A percentile compares a stretch with the other conserved stretches of the same genome.
phyloP scores from a whole-genome alignment of 192 early-diverging fungal species.

The Podila horticola region DNA sequence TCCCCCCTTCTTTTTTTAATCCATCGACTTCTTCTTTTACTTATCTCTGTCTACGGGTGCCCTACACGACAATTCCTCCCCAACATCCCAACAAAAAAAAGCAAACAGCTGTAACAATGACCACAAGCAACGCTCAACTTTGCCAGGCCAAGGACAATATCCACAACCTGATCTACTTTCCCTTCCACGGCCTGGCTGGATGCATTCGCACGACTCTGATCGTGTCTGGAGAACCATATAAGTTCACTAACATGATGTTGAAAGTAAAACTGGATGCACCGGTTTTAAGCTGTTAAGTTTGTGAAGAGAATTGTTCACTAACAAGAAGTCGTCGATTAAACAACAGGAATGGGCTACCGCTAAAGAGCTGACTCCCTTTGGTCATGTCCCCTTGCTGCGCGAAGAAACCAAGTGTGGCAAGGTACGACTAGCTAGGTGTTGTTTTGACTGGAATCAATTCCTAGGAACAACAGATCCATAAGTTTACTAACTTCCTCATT shows the following conservation, averaged over 20 bases:
- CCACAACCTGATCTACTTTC: slow-evolving; percentile 36
- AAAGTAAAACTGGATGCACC: background rate
- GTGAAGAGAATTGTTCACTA: background rate
- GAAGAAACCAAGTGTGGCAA: slow-evolving; percentile 31
- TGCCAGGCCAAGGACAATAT: slow-evolving; percentile 19
- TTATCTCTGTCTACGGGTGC: too few relatives aligned
- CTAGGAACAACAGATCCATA: background rate
- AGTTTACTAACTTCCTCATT: background rate
- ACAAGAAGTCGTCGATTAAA: background rate
- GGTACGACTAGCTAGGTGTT: background rate
- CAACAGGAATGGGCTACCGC: slow-evolving; percentile 51
- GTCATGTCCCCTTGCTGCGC: slow-evolving; percentile 61
- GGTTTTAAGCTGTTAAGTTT: background rate
- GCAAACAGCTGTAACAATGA: background rate
- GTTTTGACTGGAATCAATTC: too few relatives aligned
- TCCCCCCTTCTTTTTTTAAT: too few relatives aligned
- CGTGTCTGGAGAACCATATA: slow-evolving; percentile 18
- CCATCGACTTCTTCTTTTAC: too few relatives aligned
- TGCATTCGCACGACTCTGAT: slow-evolving; percentile 20
- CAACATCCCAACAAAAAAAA: background rate
- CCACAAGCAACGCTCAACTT: slow-evolving; percentile 1
- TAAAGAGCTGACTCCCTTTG: slow-evolving; percentile 57
- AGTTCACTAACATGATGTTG: slow-evolving; percentile 12
- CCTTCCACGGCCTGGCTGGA: slow-evolving; percentile 32
- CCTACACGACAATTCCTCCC: too few relatives aligned